Conservation (phyloP, 1,139 yeast species). For the Candida sojae region DNA sequence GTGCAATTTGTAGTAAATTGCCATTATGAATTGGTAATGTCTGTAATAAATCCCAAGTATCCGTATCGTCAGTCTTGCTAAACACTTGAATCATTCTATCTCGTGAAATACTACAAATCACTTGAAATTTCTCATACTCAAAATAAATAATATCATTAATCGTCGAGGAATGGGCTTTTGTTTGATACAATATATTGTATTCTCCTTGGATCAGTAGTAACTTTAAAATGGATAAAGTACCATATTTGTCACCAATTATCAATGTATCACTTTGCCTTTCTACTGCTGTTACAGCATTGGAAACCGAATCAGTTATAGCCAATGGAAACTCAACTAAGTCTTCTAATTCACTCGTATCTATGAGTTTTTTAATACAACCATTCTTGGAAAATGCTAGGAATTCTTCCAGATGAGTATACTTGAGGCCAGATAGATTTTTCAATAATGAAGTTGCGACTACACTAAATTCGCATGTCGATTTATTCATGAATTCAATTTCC, state of each 20-base stretch:
- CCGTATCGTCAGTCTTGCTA: slow-evolving; percentile 12
- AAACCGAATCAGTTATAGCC: slow-evolving; percentile 28
- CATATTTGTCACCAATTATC: slow-evolving; percentile 50
- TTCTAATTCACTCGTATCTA: slow-evolving; percentile 16
- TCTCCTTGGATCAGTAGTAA: slow-evolving; percentile 8
- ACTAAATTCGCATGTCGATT: slow-evolving; percentile 10
- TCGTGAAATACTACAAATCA: slow-evolving; percentile 51
- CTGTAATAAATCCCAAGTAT: slow-evolving; percentile 53
- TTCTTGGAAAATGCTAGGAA: slow-evolving; percentile 40
- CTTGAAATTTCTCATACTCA: slow-evolving; percentile 20
- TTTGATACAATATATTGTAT: slow-evolving; percentile 17
- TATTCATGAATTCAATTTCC: slow-evolving; percentile 28
- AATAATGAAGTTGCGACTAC: slow-evolving; percentile 35
- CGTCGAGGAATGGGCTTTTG: slow-evolving; percentile 52
- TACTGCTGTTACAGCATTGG: slow-evolving; percentile 29
- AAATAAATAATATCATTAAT: slow-evolving; percentile 45
- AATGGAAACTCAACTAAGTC: slow-evolving; percentile 20
- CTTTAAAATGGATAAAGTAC: slow-evolving; percentile 32
- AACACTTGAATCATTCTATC: slow-evolving; percentile 66
- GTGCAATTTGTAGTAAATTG: slow-evolving; percentile 42
- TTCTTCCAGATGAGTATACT: slow-evolving; percentile 26
- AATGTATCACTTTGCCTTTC: slow-evolving; percentile 25
- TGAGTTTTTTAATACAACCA: slow-evolving; percentile 33
- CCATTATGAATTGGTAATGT: slow-evolving; percentile 62
- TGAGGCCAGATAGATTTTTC: slow-evolving; percentile 39